Evolutionary conservation across 116 monocot genomes (phyloP).

Genomic region (Trichopus zeylanicus): DNA sequence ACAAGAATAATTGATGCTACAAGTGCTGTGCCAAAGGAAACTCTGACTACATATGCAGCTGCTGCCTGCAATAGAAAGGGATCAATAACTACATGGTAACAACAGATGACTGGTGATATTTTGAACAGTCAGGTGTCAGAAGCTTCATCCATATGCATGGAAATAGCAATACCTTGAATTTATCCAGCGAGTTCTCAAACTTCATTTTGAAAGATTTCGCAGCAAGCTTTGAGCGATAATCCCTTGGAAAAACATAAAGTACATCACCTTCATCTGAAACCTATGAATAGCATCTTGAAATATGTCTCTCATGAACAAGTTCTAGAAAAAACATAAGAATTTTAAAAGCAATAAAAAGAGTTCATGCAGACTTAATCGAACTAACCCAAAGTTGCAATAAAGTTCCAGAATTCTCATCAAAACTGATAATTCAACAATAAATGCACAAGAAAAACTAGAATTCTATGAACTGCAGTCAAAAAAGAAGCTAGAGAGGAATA

Average conservation of each 20-base stretch:
- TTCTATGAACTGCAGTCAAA: too few relatives aligned
- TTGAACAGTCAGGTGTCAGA: not conserved
- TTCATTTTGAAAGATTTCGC: conserved; percentile 86
- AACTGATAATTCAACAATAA: too few relatives aligned
- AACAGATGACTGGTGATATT: not conserved
- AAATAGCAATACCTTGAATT: conserved; percentile 60
- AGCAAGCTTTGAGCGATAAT: conserved; percentile 70
- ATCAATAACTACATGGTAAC: conserved; percentile 1
- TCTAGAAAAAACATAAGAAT: not conserved
- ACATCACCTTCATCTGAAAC: conserved; percentile 98
- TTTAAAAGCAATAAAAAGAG: not conserved
- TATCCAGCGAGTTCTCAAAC: conserved; percentile 72
- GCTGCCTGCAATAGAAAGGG: conserved; percentile 36
- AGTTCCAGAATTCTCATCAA: too few relatives aligned
- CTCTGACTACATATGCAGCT: conserved; percentile 78
- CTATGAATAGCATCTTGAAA: conserved; percentile 68
- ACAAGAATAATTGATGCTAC: conserved; percentile 91
- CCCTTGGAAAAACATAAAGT: conserved; percentile 78
- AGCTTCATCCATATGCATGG: conserved; percentile 2
- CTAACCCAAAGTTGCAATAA: not conserved
- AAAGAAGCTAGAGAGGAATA: too few relatives aligned
- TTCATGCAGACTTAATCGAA: not conserved
- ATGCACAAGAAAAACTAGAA: too few relatives aligned
- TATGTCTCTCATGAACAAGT: conserved; percentile 13
- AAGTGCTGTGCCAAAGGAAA: conserved; percentile 90